These are phyloP conservation scores for Stagonosporopsis cucurbitacearum DNA, from an alignment of 2,329 filamentous ascomycete genomes.

Conservation along the genomic window DNA sequence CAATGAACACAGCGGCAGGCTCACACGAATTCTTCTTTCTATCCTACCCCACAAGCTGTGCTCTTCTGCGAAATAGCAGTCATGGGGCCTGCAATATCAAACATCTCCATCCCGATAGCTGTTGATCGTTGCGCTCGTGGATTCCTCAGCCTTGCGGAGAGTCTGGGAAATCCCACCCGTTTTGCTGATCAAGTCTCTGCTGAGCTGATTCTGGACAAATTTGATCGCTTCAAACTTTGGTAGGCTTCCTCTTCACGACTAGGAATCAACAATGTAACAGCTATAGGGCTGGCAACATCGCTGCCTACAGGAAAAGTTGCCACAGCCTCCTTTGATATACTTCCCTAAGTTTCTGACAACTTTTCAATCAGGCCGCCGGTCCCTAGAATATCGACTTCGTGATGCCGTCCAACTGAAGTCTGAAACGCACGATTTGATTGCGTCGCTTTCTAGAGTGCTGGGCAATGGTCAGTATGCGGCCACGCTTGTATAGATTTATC, in stretches of 20 bases:
- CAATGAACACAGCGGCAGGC: no score
- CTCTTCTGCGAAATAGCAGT: no score
- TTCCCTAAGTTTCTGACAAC: not conserved
- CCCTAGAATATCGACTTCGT: slow-evolving; percentile 5
- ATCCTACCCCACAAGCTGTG: no score
- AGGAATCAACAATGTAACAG: not conserved
- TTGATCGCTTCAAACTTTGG: slow-evolving; percentile 14
- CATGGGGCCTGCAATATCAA: no score
- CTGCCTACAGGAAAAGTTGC: slow-evolving; percentile 1
- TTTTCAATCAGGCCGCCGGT: not conserved
- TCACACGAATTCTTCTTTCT: no score
- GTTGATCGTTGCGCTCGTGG: slow-evolving; percentile 5
- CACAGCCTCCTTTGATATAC: not conserved
- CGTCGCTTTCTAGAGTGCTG: not conserved
- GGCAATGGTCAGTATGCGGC: not conserved
- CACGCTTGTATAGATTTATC: no score
- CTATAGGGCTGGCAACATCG: slow-evolving; percentile 7
- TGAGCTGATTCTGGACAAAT: not conserved
- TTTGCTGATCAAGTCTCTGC: not conserved
- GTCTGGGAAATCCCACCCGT: not conserved
- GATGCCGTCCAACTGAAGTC: not conserved
- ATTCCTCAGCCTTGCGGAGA: slow-evolving; percentile 8
- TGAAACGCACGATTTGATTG: not conserved
- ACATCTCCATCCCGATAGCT: not conserved
- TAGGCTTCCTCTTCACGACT: not conserved